Base-by-base conservation (phyloP, 2,329 filamentous ascomycete genomes). In the Diplodia scrobiculata region DNA sequence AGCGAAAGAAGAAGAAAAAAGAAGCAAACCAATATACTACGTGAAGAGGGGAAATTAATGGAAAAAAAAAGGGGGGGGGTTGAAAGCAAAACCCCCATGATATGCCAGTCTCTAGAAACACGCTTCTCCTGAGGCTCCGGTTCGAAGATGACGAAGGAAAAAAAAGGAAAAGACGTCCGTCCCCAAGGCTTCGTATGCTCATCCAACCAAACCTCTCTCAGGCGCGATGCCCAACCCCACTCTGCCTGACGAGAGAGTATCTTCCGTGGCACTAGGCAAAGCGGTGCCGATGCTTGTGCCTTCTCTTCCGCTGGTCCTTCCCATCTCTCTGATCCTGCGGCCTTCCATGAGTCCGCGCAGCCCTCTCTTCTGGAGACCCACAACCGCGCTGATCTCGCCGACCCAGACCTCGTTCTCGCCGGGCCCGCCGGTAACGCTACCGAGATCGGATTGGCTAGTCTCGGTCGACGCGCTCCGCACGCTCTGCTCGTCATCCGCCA, bases 261-360 rank as follows among this genome's bases (percentile, higher is more conserved):
- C 58, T 19, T 62, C 58, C 7, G 27, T 32, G 5, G 58, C 58
- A 10, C 58, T 62, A 11, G 58, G 58, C 19, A 62, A 17, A 6
- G 45, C 58, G 2, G 41, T 29, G 25, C 58, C 38, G 19, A 60
- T 62, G 29, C 38, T 50, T 13, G 36, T 2, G 13, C 53, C 53
- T 3, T 62, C 58, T 10, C 58, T 65, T 5, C 34, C 58, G 10
- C 63, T 77, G 68, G 78, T 77, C 67, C 79, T 78, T 13, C 84
- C 84, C 69, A 91, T 83, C 76, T 96, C 92, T 52, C 93, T 83
- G 82, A 97, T 88, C 68, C 94, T 84, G 52, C 94, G 83, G 3
- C 94, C 94, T 77, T 98, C 95, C 95, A 99, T 98, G 70, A 99
- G 78, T 0, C 95, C 95, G 67, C 94, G 84, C 41, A 99, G 78